Percentiles rank a stretch among this genome's conserved stretches.
These are phyloP conservation scores for Phytomonas francai DNA, from an alignment of 208 protist genomes.

Conservation along the genomic window DNA sequence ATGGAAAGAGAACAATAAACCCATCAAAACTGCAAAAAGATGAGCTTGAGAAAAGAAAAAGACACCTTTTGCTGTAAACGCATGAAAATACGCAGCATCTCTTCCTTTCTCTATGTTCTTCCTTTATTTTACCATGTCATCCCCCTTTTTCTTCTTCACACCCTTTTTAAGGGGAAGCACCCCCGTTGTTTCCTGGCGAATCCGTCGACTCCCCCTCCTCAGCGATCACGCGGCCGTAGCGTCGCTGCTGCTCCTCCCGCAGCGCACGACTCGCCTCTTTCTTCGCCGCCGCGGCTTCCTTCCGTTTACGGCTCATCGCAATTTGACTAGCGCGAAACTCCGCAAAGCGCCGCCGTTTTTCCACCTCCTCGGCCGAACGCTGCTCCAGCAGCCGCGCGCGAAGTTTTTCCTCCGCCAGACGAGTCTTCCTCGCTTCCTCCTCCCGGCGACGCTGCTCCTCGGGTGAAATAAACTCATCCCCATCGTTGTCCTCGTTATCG, in stretches of 20 bases:
- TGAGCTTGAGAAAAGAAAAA: background rate
- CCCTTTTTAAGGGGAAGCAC: too few relatives aligned
- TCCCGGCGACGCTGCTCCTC: slow-evolving; percentile 26
- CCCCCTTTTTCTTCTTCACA: too few relatives aligned
- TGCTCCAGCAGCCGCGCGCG: slow-evolving; percentile 43
- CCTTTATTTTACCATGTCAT: too few relatives aligned
- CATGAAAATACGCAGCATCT: background rate
- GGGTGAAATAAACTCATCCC: slow-evolving; percentile 12
- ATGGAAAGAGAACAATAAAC: too few relatives aligned
- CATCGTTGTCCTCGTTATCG: slow-evolving; percentile 35
- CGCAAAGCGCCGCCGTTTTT: slow-evolving; percentile 65
- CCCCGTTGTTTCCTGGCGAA: background rate
- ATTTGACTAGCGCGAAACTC: slow-evolving; percentile 69
- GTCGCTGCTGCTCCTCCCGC: slow-evolving; percentile 10
- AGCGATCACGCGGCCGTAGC: background rate
- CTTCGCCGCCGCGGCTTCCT: slow-evolving; percentile 33
- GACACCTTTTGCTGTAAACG: background rate
- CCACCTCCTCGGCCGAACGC: slow-evolving; percentile 48
- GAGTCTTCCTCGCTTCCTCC: slow-evolving; percentile 40
- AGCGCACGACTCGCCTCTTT: slow-evolving; percentile 13
- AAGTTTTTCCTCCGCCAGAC: slow-evolving; percentile 45
- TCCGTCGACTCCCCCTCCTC: background rate
- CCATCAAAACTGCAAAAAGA: too few relatives aligned
- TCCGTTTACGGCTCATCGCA: slow-evolving; percentile 61
- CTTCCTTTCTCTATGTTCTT: too few relatives aligned